Evolutionary conservation across 805 yeast species (phyloP).

Genomic region (Lachancea dasiensis): DNA sequence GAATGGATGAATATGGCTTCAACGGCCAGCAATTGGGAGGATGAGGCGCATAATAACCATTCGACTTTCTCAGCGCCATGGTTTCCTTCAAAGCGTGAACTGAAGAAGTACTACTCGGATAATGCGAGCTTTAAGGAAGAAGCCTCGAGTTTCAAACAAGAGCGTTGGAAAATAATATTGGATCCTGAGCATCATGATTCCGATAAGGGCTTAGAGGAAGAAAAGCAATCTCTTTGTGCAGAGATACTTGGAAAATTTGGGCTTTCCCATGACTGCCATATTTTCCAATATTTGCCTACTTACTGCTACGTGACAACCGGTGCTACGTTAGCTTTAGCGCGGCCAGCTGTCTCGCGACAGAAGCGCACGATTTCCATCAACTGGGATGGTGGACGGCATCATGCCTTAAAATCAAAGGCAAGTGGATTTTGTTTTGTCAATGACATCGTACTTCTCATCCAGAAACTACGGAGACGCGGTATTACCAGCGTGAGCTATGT

Average conservation of each 20-base stretch:
- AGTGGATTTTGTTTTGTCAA: slow-evolving; percentile 72
- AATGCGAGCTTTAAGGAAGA: slow-evolving; percentile 3
- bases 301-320: slow-evolving; percentile 50
- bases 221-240: neutral
- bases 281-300: slow-evolving; percentile 46
- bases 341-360: slow-evolving; percentile 24
- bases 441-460: slow-evolving; percentile 57
- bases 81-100: slow-evolving; percentile 12
- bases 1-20: slow-evolving; percentile 16
- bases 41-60: too few species aligned
- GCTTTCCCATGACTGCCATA: slow-evolving; percentile 56
- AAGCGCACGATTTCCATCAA: slow-evolving; percentile 44
- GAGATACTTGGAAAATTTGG: slow-evolving; percentile 37
- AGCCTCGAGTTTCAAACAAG: slow-evolving; percentile 5
- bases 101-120: slow-evolving; percentile 12
- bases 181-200: neutral
- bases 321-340: slow-evolving; percentile 48
- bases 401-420: slow-evolving; percentile 47
- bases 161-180: neutral
- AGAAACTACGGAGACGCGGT: slow-evolving; percentile 39
- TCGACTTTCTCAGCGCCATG: too few species aligned
- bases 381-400: slow-evolving; percentile 82
- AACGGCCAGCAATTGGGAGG: too few species aligned
- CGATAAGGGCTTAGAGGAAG: neutral
- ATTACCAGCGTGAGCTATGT: slow-evolving; percentile 50